phyloP scores from a whole-genome alignment of 2,329 filamentous ascomycete genomes.

The Sporothrix inflata region DNA sequence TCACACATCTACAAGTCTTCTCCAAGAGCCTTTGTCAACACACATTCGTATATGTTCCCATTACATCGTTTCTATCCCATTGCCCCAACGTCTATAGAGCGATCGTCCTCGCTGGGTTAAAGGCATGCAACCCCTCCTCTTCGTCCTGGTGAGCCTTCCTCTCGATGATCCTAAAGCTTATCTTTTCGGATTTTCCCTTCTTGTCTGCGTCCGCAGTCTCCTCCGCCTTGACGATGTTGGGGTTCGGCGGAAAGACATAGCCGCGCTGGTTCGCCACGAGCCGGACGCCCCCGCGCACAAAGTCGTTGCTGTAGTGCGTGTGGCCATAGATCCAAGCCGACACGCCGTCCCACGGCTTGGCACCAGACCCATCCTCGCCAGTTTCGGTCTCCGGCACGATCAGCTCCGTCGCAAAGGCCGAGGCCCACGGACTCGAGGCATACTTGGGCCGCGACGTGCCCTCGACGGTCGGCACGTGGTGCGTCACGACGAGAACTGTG shows the following conservation, averaged over 20 bases:
- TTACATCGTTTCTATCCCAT: neutral
- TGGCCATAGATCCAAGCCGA: conserved; percentile 54
- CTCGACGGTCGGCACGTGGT: conserved; percentile 53
- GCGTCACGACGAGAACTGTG: conserved; percentile 55
- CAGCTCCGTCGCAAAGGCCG: conserved; percentile 59
- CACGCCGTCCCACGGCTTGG: conserved; percentile 30
- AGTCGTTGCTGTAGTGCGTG: conserved; percentile 50
- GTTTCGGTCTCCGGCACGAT: conserved; percentile 24
- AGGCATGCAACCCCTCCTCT: neutral
- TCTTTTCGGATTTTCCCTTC: neutral
- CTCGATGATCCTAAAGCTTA: neutral
- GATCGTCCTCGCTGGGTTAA: neutral
- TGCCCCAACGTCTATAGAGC: neutral
- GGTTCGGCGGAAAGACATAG: conserved; percentile 20
- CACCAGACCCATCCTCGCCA: conserved; percentile 36
- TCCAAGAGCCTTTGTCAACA: neutral
- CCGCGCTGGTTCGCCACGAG: conserved; percentile 50
- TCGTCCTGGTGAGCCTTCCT: conserved; percentile 3
- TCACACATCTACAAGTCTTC: neutral
- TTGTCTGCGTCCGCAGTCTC: neutral
- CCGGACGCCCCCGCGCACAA: conserved; percentile 40
- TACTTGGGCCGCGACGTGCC: conserved; percentile 47
- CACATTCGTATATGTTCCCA: neutral
- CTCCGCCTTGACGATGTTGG: neutral
- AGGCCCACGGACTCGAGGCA: conserved; percentile 44